A percentile compares a stretch with the other conserved stretches of the same genome.
These are phyloP conservation scores for Baudoinia panamericana DNA, from an alignment of 495 filamentous ascomycete species.

Conservation along the genomic window DNA sequence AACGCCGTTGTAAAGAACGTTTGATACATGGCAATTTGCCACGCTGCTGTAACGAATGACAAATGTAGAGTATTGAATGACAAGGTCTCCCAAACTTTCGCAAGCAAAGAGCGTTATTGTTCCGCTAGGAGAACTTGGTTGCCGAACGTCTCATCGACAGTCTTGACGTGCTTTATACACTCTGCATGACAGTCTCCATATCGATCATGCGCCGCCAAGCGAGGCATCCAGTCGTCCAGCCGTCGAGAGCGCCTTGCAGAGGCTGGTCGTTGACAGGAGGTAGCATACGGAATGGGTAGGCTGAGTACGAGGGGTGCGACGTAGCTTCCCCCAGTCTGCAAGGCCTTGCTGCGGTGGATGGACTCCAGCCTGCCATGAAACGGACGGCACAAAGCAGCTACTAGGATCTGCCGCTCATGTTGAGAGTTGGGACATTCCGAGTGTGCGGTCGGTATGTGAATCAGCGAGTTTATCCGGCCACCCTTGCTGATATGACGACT, in stretches of 20 bases:
- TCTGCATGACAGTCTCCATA: background rate
- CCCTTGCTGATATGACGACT: conserved; percentile 6
- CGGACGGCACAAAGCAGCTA: background rate
- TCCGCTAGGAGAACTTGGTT: no score
- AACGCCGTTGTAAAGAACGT: conserved; percentile 12
- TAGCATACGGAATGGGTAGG: conserved; percentile 4
- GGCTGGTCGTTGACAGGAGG: conserved; percentile 2
- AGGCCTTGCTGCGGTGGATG: conserved; percentile 1
- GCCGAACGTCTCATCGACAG: background rate
- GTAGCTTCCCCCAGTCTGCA: background rate
- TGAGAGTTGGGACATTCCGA: conserved; percentile 13
- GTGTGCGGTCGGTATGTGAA: conserved; percentile 12
- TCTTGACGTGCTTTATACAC: conserved; percentile 4
- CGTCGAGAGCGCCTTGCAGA: conserved; percentile 14
- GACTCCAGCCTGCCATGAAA: conserved; percentile 10
- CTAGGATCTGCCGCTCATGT: conserved; percentile 2
- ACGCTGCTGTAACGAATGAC: conserved; percentile 12
- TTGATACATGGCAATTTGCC: conserved; percentile 11
- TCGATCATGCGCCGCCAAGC: conserved; percentile 1
- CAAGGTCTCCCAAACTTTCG: background rate
- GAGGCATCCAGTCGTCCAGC: conserved; percentile 2
- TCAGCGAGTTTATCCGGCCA: conserved; percentile 12
- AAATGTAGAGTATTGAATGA: background rate
- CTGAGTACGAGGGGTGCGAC: conserved; percentile 16
- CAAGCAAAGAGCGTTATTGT: no score